Percentiles rank a stretch among this genome's conserved stretches.
phyloP scores from a whole-genome alignment of 1,284 basidiomycete species.

The Hypsizygus ulmarius region DNA sequence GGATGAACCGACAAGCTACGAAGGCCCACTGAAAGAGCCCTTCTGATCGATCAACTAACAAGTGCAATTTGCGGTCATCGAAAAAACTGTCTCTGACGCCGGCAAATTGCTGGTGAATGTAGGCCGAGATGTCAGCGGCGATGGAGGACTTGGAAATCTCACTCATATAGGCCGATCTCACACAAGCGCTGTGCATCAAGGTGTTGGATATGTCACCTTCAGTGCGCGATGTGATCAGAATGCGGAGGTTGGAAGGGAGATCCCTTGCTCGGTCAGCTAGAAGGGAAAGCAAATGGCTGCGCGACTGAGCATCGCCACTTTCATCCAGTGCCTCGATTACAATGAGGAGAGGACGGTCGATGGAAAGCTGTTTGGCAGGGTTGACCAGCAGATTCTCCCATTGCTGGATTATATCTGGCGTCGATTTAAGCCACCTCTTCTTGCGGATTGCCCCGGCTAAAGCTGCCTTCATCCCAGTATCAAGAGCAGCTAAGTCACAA shows the following conservation, averaged over 20 bases:
- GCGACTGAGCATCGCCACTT: conserved; percentile 19
- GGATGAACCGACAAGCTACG: too few species aligned
- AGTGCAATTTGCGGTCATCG: too few species aligned
- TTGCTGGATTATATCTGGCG: conserved; percentile 14
- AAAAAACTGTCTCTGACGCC: background rate
- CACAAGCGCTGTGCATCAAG: conserved; percentile 3
- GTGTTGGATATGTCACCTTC: conserved; percentile 16
- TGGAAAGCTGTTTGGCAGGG: conserved; percentile 10
- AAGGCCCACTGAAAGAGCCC: too few species aligned
- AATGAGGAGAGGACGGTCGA: conserved; percentile 11
- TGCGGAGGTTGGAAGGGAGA: conserved; percentile 12
- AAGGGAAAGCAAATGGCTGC: conserved; percentile 18
- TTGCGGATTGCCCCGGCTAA: background rate
- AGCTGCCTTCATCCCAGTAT: background rate
- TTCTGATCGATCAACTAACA: too few species aligned
- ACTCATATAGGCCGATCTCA: background rate
- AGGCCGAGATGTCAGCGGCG: conserved; percentile 14
- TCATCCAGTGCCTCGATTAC: conserved; percentile 30
- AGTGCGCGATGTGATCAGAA: conserved; percentile 26
- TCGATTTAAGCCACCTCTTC: conserved; percentile 2
- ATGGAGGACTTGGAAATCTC: conserved; percentile 7
- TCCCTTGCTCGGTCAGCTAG: conserved; percentile 15
- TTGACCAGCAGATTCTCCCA: conserved; percentile 22
- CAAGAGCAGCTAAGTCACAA: conserved; percentile 22
- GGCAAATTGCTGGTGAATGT: background rate